Evolutionary conservation across 257 asterid genomes (phyloP), one percentile per base, ranked within the genome.

Genomic region (Capsicum rhomboideum): DNA sequence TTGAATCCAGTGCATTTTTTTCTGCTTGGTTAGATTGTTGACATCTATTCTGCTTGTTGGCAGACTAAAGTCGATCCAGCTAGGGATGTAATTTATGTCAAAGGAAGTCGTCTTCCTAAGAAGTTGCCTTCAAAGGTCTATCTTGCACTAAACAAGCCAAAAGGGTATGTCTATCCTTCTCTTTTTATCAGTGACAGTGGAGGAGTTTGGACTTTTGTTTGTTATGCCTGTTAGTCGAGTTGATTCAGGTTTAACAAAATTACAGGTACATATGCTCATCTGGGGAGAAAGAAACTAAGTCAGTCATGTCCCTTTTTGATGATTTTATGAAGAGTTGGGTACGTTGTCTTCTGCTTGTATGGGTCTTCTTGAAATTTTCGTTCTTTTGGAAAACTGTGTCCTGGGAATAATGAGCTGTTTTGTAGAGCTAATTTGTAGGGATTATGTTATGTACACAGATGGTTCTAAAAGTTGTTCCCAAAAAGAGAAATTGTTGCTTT

Each of bases 31-130:
- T 66, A 61, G 80, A 59, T 20, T 20, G 54, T 67, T 49, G 83
- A 86, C 40, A 18, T 75, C 84, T 84, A 74, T 63, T 82, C 17
- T 86, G 79, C 34, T 86, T 84, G 84, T 85, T 83, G 87, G 49
- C 94, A 97, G 98, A 95, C 99, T 50, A 95, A 88, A 90, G 99
- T 97, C 49, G 97, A 97, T 90, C 99, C 99, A 21, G 93, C 90
- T 44, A 89, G 86, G 87, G 99, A 97, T 89, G 77, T 95, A 66
- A 93, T 97, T 78, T 97, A 93, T 86, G 99, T 97, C 46, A 94
- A 93, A 82, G 99, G 98, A 42, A 91, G 78, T 82, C 96, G 98
- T 31, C 88, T 97, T 83, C 82, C 98, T 20, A 95, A 92, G 92
- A 95, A 92, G 87, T 92, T 97, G 85, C 97, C 99, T 80, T 97